Evolutionary conservation across 2,329 filamentous ascomycete genomes (phyloP).

Genomic region (Hypomyces rosellus): DNA sequence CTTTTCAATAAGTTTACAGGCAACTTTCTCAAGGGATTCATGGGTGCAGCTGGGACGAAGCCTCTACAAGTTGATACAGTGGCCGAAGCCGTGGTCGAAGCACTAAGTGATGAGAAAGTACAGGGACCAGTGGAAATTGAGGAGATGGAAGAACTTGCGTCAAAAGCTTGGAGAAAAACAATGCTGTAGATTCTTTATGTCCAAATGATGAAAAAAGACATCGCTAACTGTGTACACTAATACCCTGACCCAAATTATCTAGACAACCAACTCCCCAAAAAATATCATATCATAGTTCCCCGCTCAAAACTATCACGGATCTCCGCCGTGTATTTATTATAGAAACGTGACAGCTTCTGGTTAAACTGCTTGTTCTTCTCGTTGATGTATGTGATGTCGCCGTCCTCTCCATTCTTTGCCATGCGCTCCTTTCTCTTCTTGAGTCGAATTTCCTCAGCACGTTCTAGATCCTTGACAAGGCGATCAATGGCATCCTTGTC

Average conservation of each 20-base stretch:
- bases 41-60: slow-evolving; percentile 79
- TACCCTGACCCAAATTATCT: neutral
- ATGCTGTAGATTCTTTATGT: slow-evolving; percentile 60
- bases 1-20: slow-evolving; percentile 73
- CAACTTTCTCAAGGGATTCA: slow-evolving; percentile 65
- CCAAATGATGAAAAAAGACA: slow-evolving; percentile 6
- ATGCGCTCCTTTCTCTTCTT: slow-evolving; percentile 81
- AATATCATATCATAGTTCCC: slow-evolving; percentile 85
- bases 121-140: slow-evolving; percentile 71
- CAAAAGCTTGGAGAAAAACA: slow-evolving; percentile 76
- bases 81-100: slow-evolving; percentile 84
- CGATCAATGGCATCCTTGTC: slow-evolving; percentile 82
- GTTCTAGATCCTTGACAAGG: slow-evolving; percentile 76
- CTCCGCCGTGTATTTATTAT: slow-evolving; percentile 97
- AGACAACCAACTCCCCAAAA: neutral
- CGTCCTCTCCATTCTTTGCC: slow-evolving; percentile 72
- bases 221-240: slow-evolving; percentile 13
- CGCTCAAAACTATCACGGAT: slow-evolving; percentile 97
- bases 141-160: slow-evolving; percentile 75
- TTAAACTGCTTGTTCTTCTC: slow-evolving; percentile 99
- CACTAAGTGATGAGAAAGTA: slow-evolving; percentile 65
- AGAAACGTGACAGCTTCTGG: slow-evolving; percentile 90
- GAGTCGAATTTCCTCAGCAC: slow-evolving; percentile 78
- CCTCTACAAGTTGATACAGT: slow-evolving; percentile 83
- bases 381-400: slow-evolving; percentile 97